Evolutionary conservation across 1,139 yeast species (phyloP).

Genomic region (Tardiomyces blankii): DNA sequence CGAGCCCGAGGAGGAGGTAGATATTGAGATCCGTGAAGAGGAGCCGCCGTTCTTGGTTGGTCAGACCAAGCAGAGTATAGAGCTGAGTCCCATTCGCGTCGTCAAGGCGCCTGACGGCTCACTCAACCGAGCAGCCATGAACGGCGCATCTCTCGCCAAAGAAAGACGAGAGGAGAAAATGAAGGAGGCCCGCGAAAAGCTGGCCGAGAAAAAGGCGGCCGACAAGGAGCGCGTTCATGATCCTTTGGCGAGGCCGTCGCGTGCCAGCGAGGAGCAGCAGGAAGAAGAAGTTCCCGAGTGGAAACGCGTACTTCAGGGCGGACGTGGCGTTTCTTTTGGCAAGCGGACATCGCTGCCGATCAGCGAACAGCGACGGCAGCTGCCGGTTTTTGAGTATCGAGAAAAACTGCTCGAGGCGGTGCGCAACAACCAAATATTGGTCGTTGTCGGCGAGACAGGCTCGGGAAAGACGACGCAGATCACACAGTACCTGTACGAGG

Average conservation of each 20-base stretch:
- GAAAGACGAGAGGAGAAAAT: slow-evolving; percentile 52
- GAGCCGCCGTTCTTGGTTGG: slow-evolving; percentile 69
- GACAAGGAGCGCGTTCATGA: slow-evolving; percentile 27
- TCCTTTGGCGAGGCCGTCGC: slow-evolving; percentile 12
- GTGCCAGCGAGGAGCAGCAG: not conserved
- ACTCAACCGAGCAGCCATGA: slow-evolving; percentile 60
- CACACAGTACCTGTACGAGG: slow-evolving; percentile 73
- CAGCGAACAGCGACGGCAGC: slow-evolving; percentile 50
- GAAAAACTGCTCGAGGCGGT: slow-evolving; percentile 47
- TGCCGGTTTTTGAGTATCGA: slow-evolving; percentile 67
- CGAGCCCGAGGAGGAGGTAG: slow-evolving; percentile 42
- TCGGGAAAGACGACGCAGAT: slow-evolving; percentile 95
- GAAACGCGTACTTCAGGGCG: not conserved
- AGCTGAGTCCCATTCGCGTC: slow-evolving; percentile 43
- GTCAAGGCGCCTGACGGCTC: slow-evolving; percentile 72
- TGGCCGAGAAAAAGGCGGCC: slow-evolving; percentile 14
- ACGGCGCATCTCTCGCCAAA: slow-evolving; percentile 61
- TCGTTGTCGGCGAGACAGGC: slow-evolving; percentile 93
- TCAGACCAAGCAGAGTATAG: slow-evolving; percentile 33
- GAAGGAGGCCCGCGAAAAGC: slow-evolving; percentile 36
- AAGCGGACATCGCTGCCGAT: slow-evolving; percentile 32
- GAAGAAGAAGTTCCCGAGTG: not conserved
- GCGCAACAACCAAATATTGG: slow-evolving; percentile 59
- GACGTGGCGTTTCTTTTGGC: slow-evolving; percentile 12
- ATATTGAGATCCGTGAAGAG: slow-evolving; percentile 58